Evolutionary conservation across 2,329 filamentous ascomycete species (phyloP), one percentile per base, ranked within the genome.

Genomic region (Pseudocercospora vitis): DNA sequence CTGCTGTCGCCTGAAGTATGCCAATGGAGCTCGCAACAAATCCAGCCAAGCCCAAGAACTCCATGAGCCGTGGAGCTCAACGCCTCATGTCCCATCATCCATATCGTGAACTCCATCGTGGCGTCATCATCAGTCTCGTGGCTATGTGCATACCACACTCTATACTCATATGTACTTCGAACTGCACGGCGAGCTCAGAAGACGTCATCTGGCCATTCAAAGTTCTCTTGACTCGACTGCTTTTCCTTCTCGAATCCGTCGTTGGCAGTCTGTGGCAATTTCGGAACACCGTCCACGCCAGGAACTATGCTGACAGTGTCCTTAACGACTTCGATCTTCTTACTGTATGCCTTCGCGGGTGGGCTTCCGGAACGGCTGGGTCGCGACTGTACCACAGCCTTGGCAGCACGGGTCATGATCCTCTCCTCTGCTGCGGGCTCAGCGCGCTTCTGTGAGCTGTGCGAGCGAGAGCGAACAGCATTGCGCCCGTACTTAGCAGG

Each of bases 401-500:
- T 55, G 1, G 62, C 64, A 12, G 62, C 63, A 44, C 58, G 58
- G n/a, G 51, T 55, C 28, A 65, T 50, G 18, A 67, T 48, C 26
- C 52, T 47, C 42, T 63, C 56, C 28, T 61, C 60, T 9, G 56
- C 47, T 16, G 45, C 50, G 11, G 53, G 55, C 16, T 50, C 54
- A 19, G 40, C 47, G 16, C 62, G 61, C 52, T 65, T 65, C 33
- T 55, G 52, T 21, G 66, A 63, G 35, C 63, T 66, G 28, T 46
- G 52, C 18, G 63, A 63, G 16, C 63, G 61, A 9, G 62, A 57
- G 39, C 61, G 61, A 37, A 46, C 50, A 12, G 57, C 45, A 47
- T 49, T 48, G 47, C 55, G 60, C 29, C 51, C 55, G 55, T 57
- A 61, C 51, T 61, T 63, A 11, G 62, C 61, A n/a, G 65, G 65